These are phyloP conservation scores for Penicillium hesseltinei DNA, from an alignment of 2,329 filamentous ascomycete species.

Conservation along the genomic window DNA sequence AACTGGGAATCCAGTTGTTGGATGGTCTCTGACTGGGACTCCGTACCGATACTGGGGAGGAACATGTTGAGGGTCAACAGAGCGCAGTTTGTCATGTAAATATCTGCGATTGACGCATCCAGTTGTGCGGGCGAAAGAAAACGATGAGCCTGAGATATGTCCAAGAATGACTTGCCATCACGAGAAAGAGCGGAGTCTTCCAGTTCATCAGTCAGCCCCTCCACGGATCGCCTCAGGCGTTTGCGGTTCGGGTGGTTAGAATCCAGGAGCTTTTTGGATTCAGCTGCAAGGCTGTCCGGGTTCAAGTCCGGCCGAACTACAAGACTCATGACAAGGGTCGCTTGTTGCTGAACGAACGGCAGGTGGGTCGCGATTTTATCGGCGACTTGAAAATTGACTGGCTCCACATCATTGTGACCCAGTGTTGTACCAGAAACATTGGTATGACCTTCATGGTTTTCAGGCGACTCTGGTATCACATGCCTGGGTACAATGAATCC, in stretches of 20 bases:
- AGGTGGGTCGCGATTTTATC: not conserved
- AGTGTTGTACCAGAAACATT: constrained; percentile 38
- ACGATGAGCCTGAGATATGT: constrained; percentile 28
- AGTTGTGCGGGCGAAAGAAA: constrained; percentile 30
- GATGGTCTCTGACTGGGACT: constrained; percentile 22
- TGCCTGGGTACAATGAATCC: constrained; percentile 12
- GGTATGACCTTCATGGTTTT: constrained; percentile 26
- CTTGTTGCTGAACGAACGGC: constrained; percentile 23
- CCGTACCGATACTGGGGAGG: constrained; percentile 26
- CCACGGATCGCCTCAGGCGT: constrained; percentile 23
- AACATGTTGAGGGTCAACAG: constrained; percentile 43
- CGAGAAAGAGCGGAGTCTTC: constrained; percentile 23
- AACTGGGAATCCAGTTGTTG: constrained; percentile 35
- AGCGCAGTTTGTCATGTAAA: constrained; percentile 47
- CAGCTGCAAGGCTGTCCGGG: constrained; percentile 2
- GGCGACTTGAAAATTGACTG: constrained; percentile 18
- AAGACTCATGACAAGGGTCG: constrained; percentile 10
- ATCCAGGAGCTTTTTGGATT: constrained; percentile 2
- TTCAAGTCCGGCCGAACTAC: not conserved
- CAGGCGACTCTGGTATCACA: constrained; percentile 24
- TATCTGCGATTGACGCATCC: constrained; percentile 34
- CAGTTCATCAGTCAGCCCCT: constrained; percentile 26
- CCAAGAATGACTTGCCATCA: constrained; percentile 37
- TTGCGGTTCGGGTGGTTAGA: not conserved
- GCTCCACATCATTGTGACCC: constrained; percentile 26